These are phyloP conservation scores for Cutaneotrichosporon mucoides DNA, from an alignment of 1,284 basidiomycete genomes.

Conservation along the genomic window DNA sequence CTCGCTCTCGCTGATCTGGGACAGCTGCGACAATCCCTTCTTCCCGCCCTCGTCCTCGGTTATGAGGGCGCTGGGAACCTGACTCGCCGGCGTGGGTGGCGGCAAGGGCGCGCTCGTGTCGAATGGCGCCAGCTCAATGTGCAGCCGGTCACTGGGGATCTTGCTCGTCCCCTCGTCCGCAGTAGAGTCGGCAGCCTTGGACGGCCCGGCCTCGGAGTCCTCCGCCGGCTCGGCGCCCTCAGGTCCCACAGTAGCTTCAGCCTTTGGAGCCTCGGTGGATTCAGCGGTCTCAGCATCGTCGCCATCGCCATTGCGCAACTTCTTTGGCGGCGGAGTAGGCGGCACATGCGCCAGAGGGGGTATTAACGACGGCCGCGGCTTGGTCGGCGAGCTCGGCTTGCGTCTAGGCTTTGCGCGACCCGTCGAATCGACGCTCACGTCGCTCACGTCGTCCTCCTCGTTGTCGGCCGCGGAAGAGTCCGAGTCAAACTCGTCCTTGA, in stretches of 20 bases:
- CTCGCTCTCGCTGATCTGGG: conserved; percentile 51
- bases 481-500: conserved; percentile 71
- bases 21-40: conserved; percentile 29
- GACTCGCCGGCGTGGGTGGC: conserved; percentile 22
- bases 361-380: background rate
- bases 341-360: background rate
- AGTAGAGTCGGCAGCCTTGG: background rate
- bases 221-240: too few relatives aligned
- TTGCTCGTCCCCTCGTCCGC: background rate
- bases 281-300: background rate
- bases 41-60: conserved; percentile 29
- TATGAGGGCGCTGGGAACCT: conserved; percentile 20
- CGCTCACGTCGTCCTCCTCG: conserved; percentile 52
- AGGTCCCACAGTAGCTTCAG: too few relatives aligned
- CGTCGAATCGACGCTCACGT: conserved; percentile 38
- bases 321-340: background rate
- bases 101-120: conserved; percentile 48
- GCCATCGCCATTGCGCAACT: background rate
- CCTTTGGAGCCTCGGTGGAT: too few relatives aligned
- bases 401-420: conserved; percentile 17
- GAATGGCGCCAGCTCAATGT: conserved; percentile 48
- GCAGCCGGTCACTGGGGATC: conserved; percentile 32
- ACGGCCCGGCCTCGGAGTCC: background rate
- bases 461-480: conserved; percentile 82
- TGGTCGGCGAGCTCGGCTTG: conserved; percentile 18